Base-by-base conservation (phyloP, 2,329 filamentous ascomycete species). In the Fusarium nisikadoi region DNA sequence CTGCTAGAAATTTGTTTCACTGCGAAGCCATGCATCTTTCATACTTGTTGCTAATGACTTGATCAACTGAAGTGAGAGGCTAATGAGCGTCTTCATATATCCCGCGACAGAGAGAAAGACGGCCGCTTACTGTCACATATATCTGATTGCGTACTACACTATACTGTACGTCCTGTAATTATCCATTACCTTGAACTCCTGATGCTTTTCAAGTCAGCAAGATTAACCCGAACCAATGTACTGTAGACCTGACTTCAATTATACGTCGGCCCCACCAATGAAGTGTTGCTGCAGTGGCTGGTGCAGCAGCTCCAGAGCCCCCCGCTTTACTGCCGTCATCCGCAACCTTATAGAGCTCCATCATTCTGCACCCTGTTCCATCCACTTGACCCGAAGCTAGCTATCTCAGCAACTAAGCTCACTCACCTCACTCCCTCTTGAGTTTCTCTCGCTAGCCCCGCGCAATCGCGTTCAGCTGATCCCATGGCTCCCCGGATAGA, bases 401-500 rank as follows among this genome's bases (percentile, higher is more conserved):
- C 31, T 38, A 38, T 49, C 62, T 52, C 39, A 55, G 35, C 63
- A 61, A 50, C 67, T 64, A 61, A 65, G 52, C 60, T 71, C 66
- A 62, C 70, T 49, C 70, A 68, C 62, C 70, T 50, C 69, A 68
- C 64, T 71, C 35, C 61, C 58, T 68, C 39, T 46, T 55, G 58
- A 63, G 66, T 63, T 55, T 27, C 35, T 36, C 53, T 49, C 54
- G 47, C 54, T 50, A 65, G 56, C 43, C 65, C 50, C 60, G 52
- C 59, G 62, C 49, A 39, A 61, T 55, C 54, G 59, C 75, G 85
- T 84, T 84, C 85, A 86, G 85, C 54, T 59, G 60, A 38, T 84
- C 83, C 74, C 78, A 93, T 93, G 91, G 90, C 90, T 84, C 91
- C 91, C 84, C 88, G 89, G 83, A 85, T 84, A 80, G 89, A 88